Conservation (phyloP, 306 rosid species). For the apple (Malus domestica) region ASM211411v1 NC_041793.1:41036501-41037000, state of each 20-base stretch:
- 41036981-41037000: slow-evolving; percentile 79
- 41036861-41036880: slow-evolving; percentile 42
- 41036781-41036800: slow-evolving; percentile 26
- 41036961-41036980: slow-evolving; percentile 79
- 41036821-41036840: slow-evolving; percentile 30
- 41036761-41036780: slow-evolving; percentile 70
- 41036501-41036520: slow-evolving; percentile 67
- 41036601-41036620: slow-evolving; percentile 75
- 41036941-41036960: slow-evolving; percentile 66
- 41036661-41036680: slow-evolving; percentile 50
- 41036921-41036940: slow-evolving; percentile 66
- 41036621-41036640: slow-evolving; percentile 52
- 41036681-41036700: slow-evolving; percentile 60
- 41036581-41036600: slow-evolving; percentile 78
- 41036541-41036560: slow-evolving; percentile 65
- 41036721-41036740: slow-evolving; percentile 58
- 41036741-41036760: slow-evolving; percentile 78
- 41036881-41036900: slow-evolving; percentile 60
- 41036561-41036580: slow-evolving; percentile 88
- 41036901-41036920: slow-evolving; percentile 85
- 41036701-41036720: slow-evolving; percentile 50
- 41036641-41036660: slow-evolving; percentile 23
- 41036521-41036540: slow-evolving; percentile 81
- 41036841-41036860: slow-evolving; percentile 25
- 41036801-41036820: slow-evolving; percentile 65